Evolutionary conservation across 2,329 filamentous ascomycete genomes (phyloP).

Genomic region (Aaosphaeria arxii): DNA sequence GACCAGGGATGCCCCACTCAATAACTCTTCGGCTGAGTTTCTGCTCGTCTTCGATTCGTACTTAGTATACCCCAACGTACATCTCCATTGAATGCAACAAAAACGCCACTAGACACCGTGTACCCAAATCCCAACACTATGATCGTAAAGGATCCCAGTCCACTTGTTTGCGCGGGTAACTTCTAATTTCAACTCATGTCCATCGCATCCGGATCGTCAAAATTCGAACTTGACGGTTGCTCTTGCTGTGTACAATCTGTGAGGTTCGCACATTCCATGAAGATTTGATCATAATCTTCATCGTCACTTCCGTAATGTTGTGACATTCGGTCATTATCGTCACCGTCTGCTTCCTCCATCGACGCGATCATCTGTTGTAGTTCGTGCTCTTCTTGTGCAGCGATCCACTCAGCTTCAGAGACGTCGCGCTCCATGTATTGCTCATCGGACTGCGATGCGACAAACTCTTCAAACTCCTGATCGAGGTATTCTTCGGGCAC

Average conservation of each 20-base stretch:
- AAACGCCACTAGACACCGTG: too few relatives aligned
- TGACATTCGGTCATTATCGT: conserved; percentile 12
- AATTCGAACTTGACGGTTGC: not conserved
- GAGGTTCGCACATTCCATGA: conserved; percentile 56
- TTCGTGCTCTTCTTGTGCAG: conserved; percentile 43
- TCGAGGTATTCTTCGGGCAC: conserved; percentile 22
- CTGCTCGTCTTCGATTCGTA: conserved; percentile 2
- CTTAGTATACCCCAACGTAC: not conserved
- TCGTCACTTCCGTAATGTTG: conserved; percentile 52
- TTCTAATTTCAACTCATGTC: conserved; percentile 23
- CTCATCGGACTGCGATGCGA: conserved; percentile 1
- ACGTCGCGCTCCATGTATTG: conserved; percentile 18
- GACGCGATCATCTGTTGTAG: conserved; percentile 44
- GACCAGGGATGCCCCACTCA: conserved; percentile 63
- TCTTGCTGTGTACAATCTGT: not conserved
- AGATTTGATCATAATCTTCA: conserved; percentile 60
- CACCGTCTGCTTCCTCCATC: conserved; percentile 35
- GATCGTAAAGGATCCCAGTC: too few relatives aligned
- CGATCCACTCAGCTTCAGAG: conserved; percentile 38
- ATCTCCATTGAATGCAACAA: not conserved
- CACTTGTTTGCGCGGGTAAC: too few relatives aligned
- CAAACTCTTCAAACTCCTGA: conserved; percentile 14
- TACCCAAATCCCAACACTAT: too few relatives aligned
- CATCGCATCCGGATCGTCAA: conserved; percentile 28
- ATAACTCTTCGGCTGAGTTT: conserved; percentile 32